These are phyloP conservation scores for Coemansia sp. DNA, from an alignment of 192 early-diverging fungal species.

Conservation along the genomic window DNA sequence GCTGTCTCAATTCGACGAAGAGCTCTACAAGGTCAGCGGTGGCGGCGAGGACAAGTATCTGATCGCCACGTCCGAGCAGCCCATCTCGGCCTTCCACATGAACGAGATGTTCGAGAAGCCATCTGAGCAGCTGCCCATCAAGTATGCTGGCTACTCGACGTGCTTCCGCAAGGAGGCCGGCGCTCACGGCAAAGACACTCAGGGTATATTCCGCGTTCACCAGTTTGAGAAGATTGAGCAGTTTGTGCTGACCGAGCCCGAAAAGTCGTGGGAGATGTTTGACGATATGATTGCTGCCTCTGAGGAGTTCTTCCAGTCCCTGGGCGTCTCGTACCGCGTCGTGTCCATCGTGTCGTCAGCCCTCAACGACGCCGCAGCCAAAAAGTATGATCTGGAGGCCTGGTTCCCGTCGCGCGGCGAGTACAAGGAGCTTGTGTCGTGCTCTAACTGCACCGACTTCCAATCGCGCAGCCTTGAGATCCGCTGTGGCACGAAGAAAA, in stretches of 20 bases:
- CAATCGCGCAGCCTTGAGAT: constrained; percentile 94
- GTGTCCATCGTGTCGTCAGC: constrained; percentile 96
- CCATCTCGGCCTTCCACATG: constrained; percentile 94
- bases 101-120: constrained; percentile 95
- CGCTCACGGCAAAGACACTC: constrained; percentile 93
- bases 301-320: constrained; percentile 94
- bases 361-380: constrained; percentile 98
- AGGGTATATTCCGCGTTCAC: constrained; percentile 99
- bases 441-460: constrained; percentile 99
- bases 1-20: constrained; percentile 96
- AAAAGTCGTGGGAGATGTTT: constrained; percentile 99
- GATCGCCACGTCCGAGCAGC: constrained; percentile 98
- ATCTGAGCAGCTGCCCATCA: constrained; percentile 85
- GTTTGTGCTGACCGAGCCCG: constrained; percentile 93
- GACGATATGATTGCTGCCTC: constrained; percentile 90
- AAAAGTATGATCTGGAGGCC: constrained; percentile 99
- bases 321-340: constrained; percentile 92
- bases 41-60: constrained; percentile 92
- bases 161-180: constrained; percentile 99
- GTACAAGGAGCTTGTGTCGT: constrained; percentile 98
- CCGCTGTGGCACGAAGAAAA: constrained; percentile 95
- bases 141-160: constrained; percentile 95
- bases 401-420: constrained; percentile 99
- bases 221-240: constrained; percentile 99
- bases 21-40: constrained; percentile 88